These are phyloP conservation scores for Aspergillus fumigatus DNA, from an alignment of 2,329 filamentous ascomycete species.

Conservation along the genomic window DNA sequence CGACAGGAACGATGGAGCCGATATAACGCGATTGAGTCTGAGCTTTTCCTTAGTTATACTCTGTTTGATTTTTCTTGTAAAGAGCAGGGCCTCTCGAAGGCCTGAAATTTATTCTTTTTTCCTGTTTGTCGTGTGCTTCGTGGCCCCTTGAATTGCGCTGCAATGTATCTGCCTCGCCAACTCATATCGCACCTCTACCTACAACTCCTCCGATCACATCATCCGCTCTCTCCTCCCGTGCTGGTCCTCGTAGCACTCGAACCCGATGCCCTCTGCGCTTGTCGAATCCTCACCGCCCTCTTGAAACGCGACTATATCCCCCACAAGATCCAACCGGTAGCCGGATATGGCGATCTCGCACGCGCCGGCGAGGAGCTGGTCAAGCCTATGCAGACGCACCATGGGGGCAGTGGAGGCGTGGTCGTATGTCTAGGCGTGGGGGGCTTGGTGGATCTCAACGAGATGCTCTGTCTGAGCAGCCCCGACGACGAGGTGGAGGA, in stretches of 20 bases:
- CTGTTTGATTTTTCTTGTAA: conserved; percentile 8
- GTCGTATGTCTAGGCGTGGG: conserved; percentile 92
- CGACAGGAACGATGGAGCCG: conserved; percentile 1
- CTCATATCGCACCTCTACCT: conserved; percentile 88
- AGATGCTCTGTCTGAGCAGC: conserved; percentile 71
- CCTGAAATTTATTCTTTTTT: conserved; percentile 1
- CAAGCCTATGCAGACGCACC: conserved; percentile 76
- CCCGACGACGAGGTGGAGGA: conserved; percentile 57
- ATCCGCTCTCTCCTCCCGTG: conserved; percentile 86
- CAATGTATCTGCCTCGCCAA: conserved; percentile 90
- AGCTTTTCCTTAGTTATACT: background rate
- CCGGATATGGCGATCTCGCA: conserved; percentile 85
- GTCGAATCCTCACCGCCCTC: conserved; percentile 87
- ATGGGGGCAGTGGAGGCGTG: conserved; percentile 80
- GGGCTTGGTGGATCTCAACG: conserved; percentile 81
- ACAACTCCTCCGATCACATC: conserved; percentile 78
- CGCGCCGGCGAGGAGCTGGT: conserved; percentile 75
- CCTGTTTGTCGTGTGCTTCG: conserved; percentile 16
- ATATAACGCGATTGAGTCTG: background rate
- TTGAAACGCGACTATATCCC: conserved; percentile 96
- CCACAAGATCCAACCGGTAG: conserved; percentile 93
- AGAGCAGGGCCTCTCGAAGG: conserved; percentile 13
- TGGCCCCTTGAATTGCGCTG: conserved; percentile 19
- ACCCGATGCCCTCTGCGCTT: conserved; percentile 91
- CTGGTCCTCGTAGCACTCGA: conserved; percentile 90